Evolutionary conservation across 2,329 filamentous ascomycete species (phyloP).

Genomic region (Chaetomium sp.): DNA sequence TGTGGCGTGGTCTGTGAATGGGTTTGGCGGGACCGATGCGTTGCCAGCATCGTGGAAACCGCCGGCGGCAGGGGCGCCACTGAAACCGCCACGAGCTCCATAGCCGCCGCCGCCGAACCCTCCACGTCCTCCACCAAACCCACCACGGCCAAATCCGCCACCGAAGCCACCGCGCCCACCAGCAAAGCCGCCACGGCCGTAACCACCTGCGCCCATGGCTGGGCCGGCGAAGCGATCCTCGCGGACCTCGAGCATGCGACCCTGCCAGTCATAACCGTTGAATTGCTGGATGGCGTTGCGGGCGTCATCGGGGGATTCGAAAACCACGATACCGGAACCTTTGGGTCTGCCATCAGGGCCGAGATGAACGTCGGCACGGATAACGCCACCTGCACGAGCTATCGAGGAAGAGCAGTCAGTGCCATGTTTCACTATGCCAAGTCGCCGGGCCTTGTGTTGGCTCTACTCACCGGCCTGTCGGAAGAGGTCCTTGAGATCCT

Average conservation of each 20-base stretch:
- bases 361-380: conserved; percentile 91
- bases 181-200: conserved; percentile 50
- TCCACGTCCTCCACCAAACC: conserved; percentile 39
- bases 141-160: conserved; percentile 42
- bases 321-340: conserved; percentile 94
- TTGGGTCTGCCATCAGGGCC: conserved; percentile 90
- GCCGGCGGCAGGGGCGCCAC: conserved; percentile 38
- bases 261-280: conserved; percentile 98
- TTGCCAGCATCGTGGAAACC: conserved; percentile 46
- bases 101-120: conserved; percentile 47
- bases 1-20: conserved; percentile 90
- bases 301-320: conserved; percentile 90
- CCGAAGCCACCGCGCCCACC: conserved; percentile 53
- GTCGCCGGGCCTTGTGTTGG: neutral
- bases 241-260: conserved; percentile 84
- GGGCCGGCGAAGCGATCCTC: conserved; percentile 85
- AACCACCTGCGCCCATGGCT: conserved; percentile 42
- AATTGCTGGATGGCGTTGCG: conserved; percentile 95
- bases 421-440: neutral
- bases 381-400: conserved; percentile 67
- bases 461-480: conserved; percentile 83
- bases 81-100: conserved; percentile 38
- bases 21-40: conserved; percentile 62
- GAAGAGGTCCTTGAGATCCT: conserved; percentile 98
- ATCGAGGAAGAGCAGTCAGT: conserved; percentile 11